Evolutionary conservation across 2,329 filamentous ascomycete species (phyloP), one percentile per base, ranked within the genome.

Genomic region (Dothideomycetes sp.): DNA sequence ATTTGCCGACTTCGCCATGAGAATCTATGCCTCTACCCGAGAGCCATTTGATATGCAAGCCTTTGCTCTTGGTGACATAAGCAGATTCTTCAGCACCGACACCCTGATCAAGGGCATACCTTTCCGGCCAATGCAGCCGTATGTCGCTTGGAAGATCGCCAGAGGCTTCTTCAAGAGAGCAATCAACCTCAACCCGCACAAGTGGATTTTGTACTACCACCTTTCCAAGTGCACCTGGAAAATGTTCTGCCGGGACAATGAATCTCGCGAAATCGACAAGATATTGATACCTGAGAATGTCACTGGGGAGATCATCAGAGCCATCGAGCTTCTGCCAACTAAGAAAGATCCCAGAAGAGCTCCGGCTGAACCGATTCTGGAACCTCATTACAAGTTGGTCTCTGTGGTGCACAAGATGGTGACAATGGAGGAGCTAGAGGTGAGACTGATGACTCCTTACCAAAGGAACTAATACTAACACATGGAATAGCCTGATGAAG

Each of bases 331-430:
- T 7, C 59, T 81, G 17, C 79, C 79, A 2, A 47, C 48, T 8
- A 53, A 53, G 36, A 57, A 52, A 38, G 69, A 73, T 45, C 73
- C 73, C 44, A 70, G 68, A 49, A 73, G 81, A 49, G 69, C 66
- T 12, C 68, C 73, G 69, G 54, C 78, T 29, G 86, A 94, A 45
- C 86, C 84, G 0, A 79, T 93, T 17, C 71, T 95, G 12, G 88
- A 94, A 56, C 88, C 88, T 3, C 87, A 94, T 56, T 94, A 93
- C 68, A 94, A 94, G 62, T 79, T 94, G 15, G 73, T 91, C 27
- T 82, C 84, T 2, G 67, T 91, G 16, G 64, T 87, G 5, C 79
- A 93, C 63, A 94, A 95, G 58, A 70, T 94, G 17, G 82, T 93
- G 12, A 67, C 66, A 19, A 56, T 59, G 18, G 60, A 60, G 37